A percentile compares a stretch with the other conserved stretches of the same genome.
Evolutionary conservation across 148 eudicot genomes (phyloP).

Genomic region (Drosera capensis): DNA sequence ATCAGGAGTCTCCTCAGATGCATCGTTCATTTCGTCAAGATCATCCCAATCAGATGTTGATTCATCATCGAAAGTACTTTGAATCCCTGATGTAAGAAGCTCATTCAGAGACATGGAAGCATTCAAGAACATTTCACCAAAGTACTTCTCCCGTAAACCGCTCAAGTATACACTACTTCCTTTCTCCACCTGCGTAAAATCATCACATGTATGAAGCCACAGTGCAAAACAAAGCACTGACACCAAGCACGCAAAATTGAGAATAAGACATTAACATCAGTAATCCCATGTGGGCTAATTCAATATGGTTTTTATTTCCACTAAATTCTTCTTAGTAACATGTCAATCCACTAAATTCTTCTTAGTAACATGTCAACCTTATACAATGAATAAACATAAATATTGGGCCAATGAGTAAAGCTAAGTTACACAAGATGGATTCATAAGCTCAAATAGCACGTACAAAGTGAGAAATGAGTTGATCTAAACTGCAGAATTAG

Average conservation of each 20-base stretch:
- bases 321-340: too few relatives aligned
- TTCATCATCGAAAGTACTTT: conserved; percentile 17
- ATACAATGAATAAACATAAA: too few relatives aligned
- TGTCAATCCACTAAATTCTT: too few relatives aligned
- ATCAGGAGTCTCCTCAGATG: conserved; percentile 19
- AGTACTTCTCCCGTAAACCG: conserved; percentile 84
- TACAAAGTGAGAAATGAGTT: too few relatives aligned
- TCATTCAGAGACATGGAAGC: conserved; percentile 41
- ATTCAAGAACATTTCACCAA: conserved; percentile 88
- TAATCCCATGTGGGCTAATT: too few relatives aligned
- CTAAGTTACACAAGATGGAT: too few relatives aligned
- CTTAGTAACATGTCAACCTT: too few relatives aligned
- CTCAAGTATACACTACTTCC: conserved; percentile 78
- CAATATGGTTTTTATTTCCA: too few relatives aligned
- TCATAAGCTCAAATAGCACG: neutral
- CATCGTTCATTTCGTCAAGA: conserved; percentile 17
- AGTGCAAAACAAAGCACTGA: neutral
- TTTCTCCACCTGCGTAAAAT: conserved; percentile 67
- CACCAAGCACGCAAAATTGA: neutral
- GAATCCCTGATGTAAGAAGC: conserved; percentile 14
- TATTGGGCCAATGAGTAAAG: too few relatives aligned
- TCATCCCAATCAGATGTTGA: conserved; percentile 15
- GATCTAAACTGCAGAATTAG: too few relatives aligned
- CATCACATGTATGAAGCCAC: neutral
- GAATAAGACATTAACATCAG: neutral